Evolutionary conservation across 2,329 filamentous ascomycete species (phyloP), one percentile per base, ranked within the genome.

Genomic region (Leptodontidium sp.): DNA sequence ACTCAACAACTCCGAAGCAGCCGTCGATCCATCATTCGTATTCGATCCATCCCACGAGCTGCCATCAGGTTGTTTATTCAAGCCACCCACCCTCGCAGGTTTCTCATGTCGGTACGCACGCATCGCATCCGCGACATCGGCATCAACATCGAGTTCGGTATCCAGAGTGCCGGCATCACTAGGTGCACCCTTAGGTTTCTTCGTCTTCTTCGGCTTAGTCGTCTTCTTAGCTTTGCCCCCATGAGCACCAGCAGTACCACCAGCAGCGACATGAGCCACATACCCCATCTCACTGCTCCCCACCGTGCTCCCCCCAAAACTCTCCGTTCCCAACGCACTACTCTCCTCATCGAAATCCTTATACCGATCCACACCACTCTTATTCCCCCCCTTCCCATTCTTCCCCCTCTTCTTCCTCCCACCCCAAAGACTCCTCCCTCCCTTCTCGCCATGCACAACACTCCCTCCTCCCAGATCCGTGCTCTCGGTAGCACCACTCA

Each of bases 401-500:
- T 32, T 3, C 29, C 77, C 77, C 65, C 77, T 81, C 74, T 82
- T 79, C 43, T 79, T 80, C 58, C 68, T 68, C 5, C 75, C 55
- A 1, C 85, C 85, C 77, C 72, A 78, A 59, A 68, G 61, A 32
- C 82, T 69, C 11, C 40, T 32, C 76, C 61, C 55, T 21, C 29
- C 80, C 77, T 76, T 83, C 67, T 92, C 84, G 72, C 95, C 90
- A 78, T 91, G 91, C 80, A 93, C 93, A 4, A 91, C 81, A 80
- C 92, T 95, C 55, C 93, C 93, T 61, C 93, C 94, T n/a, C 95
- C 95, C 0, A 98, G 86, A 71, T 91, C 86, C 1, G 94, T 98
- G 75, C 89, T 91, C 75, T 89, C 88, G 1, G 94, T 97, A 0
- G 92, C 94, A 65, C 93, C 93, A 66, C 89, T 92, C 4, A 98